Evolutionary conservation across 2,329 filamentous ascomycete species (phyloP).

Genomic region (Trichoderma sp.): DNA sequence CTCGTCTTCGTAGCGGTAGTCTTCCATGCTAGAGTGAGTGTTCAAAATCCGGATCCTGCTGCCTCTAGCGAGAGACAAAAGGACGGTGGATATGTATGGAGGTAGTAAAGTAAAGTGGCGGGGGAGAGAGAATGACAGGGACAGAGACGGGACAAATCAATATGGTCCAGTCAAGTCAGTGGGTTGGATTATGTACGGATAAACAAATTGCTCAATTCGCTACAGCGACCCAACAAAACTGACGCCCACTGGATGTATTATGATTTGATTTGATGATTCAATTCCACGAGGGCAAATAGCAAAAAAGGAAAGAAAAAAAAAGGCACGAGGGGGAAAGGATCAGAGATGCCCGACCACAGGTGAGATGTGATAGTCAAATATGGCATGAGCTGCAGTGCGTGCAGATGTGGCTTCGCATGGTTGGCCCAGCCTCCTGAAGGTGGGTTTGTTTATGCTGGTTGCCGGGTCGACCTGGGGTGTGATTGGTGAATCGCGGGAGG

Average conservation of each 20-base stretch:
- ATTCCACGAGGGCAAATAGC: background rate
- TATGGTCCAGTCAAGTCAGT: background rate
- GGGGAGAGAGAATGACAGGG: conserved; percentile 22
- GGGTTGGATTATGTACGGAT: background rate
- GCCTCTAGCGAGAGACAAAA: conserved; percentile 5
- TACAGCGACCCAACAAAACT: background rate
- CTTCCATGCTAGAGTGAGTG: conserved; percentile 38
- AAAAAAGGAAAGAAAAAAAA: background rate
- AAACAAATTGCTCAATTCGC: background rate
- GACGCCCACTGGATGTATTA: background rate
- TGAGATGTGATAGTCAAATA: conserved; percentile 16
- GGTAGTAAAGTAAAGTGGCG: background rate
- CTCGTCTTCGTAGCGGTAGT: conserved; percentile 12
- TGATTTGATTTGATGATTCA: background rate
- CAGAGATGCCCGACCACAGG: background rate
- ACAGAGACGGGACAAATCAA: background rate
- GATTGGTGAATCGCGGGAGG: background rate
- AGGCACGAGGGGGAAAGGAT: background rate
- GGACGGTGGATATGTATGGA: background rate
- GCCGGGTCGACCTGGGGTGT: conserved; percentile 32
- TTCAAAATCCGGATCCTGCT: conserved; percentile 47
- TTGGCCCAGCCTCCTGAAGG: conserved; percentile 31
- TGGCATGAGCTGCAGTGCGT: background rate
- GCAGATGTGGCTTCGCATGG: conserved; percentile 33
- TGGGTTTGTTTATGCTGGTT: conserved; percentile 40